Evolutionary conservation across 371 early-diverging fungal species (phyloP), one percentile per base, ranked within the genome.

Genomic region (Circinella umbellata): DNA sequence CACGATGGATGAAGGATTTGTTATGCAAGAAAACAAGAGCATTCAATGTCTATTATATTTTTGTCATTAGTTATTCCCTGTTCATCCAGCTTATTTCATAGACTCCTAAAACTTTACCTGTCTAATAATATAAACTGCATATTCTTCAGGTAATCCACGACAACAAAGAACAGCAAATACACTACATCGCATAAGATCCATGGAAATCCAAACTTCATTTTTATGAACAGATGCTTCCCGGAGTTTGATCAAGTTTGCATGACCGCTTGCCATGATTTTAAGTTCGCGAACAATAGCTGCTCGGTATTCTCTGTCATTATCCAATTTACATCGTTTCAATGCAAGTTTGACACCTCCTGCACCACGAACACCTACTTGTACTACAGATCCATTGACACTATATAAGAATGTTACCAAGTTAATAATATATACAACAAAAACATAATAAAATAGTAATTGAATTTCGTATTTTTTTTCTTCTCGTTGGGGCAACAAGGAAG

Each of bases 121-220:
- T 35, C 79, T 66, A 14, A 73, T 74, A 38, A 84, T 78, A 49
- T 75, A 78, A 15, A 84, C 67, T 14, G 82, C 79, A 73, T 73
- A 72, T 53, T 80, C 76, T 73, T 84, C 84, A 47, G 84, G 84
- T 4, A 84, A 64, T 0, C 70, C 77, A 59, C 81, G 69, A 42
- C 63, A 69, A 66, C 82, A 82, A 6, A 84, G 53, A 2, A 84
- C 79, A 11, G 78, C 76, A 79, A 84, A 84, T 1, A 84, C 85
- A 62, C 77, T 76, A 46, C 85, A 84, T 46, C 66, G 70, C 82
- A 82, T 82, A 2, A 84, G 69, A 74, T 84, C 85, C 85, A 84
- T 84, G 34, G 81, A 80, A 15, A 84, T 84, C 82, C 82, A 84
- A 8, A 84, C 76, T 60, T 80, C 81, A 37, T 76, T 76, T 39